These are phyloP conservation scores for Solioccasus polychromus DNA, from an alignment of 768 basidiomycete genomes.

Conservation along the genomic window DNA sequence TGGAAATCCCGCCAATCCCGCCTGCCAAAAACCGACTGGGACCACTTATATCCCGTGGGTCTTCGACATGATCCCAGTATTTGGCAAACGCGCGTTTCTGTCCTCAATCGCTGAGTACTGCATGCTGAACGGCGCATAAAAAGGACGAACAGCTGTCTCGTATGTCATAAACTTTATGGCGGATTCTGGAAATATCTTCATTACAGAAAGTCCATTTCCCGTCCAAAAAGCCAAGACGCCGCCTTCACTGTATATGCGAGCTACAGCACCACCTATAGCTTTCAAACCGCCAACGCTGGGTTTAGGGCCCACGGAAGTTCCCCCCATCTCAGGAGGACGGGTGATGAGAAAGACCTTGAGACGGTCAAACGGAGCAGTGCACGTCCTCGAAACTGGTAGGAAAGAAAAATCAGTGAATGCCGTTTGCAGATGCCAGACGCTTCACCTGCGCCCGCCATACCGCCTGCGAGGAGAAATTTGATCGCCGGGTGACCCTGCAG, in stretches of 20 bases:
- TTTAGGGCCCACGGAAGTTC: conserved; percentile 42
- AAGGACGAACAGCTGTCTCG: conserved; percentile 77
- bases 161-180: conserved; percentile 98
- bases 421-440: conserved; percentile 2
- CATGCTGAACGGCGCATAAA: conserved; percentile 11
- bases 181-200: conserved; percentile 96
- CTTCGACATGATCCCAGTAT: conserved; percentile 89
- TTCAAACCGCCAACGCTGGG: conserved; percentile 52
- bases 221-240: conserved; percentile 95
- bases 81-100: conserved; percentile 94
- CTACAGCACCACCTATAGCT: conserved; percentile 68
- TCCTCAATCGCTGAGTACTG: conserved; percentile 16
- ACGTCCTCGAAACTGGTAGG: conserved; percentile 81
- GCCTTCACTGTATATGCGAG: conserved; percentile 84
- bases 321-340: conserved; percentile 70
- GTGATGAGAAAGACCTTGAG: conserved; percentile 97
- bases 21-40: conserved; percentile 92
- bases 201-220: conserved; percentile 91
- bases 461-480: conserved; percentile 91
- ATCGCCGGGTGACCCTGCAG: conserved; percentile 71
- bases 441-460: conserved; percentile 90
- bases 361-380: conserved; percentile 96
- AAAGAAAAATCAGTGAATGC: conserved; percentile 3
- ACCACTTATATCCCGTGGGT: conserved; percentile 85
- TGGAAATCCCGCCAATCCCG: conserved; percentile 91